Evolutionary conservation across 2,329 filamentous ascomycete genomes (phyloP), one percentile per base, ranked within the genome.

Genomic region (Ceratocystis cubensis): DNA sequence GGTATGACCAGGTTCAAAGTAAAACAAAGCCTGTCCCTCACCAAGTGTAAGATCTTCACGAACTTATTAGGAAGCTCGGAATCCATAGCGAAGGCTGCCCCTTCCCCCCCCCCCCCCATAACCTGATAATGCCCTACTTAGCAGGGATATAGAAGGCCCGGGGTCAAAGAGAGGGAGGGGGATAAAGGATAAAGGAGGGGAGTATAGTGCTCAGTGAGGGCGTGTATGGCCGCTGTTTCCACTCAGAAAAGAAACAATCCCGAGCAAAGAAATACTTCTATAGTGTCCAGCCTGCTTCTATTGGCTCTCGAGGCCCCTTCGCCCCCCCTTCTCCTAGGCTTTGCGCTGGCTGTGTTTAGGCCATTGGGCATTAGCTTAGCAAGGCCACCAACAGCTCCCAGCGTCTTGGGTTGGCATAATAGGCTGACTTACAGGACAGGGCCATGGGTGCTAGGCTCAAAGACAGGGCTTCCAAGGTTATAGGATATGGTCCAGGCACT

Each of bases 381-480:
- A 5, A 30, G 30, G 28, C 56, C 56, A 59, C 56, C 8, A 30
- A n/a, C 13, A 6, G 30, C 28, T 20, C 56, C 25, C 25, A 59
- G 56, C 56, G 28, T n/a, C 30, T 17, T 59, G 56, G 56, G 56
- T 30, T 30, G 56, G 56, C 22, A 5, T 59, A 20, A 17, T 20
- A n/a, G 56, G 6, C n/a, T 41, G 37, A 17, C 30, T 59, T 59
- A 59, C 56, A 59, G 56, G 56, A 59, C 56, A 59, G 56, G 56
- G 56, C 56, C 56, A 8, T n/a, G 5, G 22, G 13, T 25, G 53
- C 53, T n/a, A 17, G 22, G 10, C 28, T 57, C 10, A 17, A 30
- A n/a, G 53, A 6, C 53, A 57, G 53, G 28, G 25, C 48, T 15
- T 53, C 10, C 15, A 15, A 15, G 48, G 8, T 22, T 50, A 50